A percentile compares a stretch with the other conserved stretches of the same genome.
phyloP scores from a whole-genome alignment of 2,329 filamentous ascomycete species.

The Cordyceps javanica region DNA sequence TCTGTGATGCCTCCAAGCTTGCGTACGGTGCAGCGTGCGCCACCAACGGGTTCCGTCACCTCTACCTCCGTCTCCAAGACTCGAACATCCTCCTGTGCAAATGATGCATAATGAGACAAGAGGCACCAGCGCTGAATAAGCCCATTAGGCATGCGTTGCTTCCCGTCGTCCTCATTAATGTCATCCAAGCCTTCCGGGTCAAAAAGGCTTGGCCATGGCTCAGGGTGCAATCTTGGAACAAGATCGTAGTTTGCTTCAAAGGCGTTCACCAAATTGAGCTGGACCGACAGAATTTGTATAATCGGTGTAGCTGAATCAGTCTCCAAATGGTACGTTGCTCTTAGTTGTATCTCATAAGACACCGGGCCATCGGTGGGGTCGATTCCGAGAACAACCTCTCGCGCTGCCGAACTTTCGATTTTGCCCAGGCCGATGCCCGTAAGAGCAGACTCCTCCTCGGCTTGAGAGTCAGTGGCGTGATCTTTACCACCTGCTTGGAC shows the following conservation, averaged over 20 bases:
- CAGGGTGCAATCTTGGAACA: slow-evolving; percentile 67
- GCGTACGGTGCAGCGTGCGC: slow-evolving; percentile 50
- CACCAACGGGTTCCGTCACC: slow-evolving; percentile 54
- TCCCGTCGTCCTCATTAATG: slow-evolving; percentile 25
- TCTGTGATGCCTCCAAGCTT: slow-evolving; percentile 31
- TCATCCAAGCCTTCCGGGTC: slow-evolving; percentile 45
- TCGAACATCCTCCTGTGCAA: slow-evolving; percentile 64
- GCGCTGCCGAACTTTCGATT: slow-evolving; percentile 40
- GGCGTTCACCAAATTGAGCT: slow-evolving; percentile 68
- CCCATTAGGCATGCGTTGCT: slow-evolving; percentile 40
- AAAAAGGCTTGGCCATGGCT: slow-evolving; percentile 86
- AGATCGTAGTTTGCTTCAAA: slow-evolving; percentile 93
- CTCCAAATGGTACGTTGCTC: slow-evolving; percentile 69
- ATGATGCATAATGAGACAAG: slow-evolving; percentile 66
- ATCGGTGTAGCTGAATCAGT: slow-evolving; percentile 78
- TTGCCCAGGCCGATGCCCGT: slow-evolving; percentile 37
- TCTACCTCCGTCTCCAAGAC: slow-evolving; percentile 58
- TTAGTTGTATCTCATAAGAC: slow-evolving; percentile 63
- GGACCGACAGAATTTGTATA: slow-evolving; percentile 62
- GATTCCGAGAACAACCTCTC: slow-evolving; percentile 41
- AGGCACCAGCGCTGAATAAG: slow-evolving; percentile 78
- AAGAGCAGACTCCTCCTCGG: slow-evolving; percentile 37
- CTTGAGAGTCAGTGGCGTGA: slow-evolving; percentile 25
- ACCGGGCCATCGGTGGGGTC: slow-evolving; percentile 44
- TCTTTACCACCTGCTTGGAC: slow-evolving; percentile 32